A percentile compares a stretch with the other conserved stretches of the same genome.
phyloP scores from a whole-genome alignment of 176 grass and related monocot genomes.

The Calamus simplicifolius region DNA sequence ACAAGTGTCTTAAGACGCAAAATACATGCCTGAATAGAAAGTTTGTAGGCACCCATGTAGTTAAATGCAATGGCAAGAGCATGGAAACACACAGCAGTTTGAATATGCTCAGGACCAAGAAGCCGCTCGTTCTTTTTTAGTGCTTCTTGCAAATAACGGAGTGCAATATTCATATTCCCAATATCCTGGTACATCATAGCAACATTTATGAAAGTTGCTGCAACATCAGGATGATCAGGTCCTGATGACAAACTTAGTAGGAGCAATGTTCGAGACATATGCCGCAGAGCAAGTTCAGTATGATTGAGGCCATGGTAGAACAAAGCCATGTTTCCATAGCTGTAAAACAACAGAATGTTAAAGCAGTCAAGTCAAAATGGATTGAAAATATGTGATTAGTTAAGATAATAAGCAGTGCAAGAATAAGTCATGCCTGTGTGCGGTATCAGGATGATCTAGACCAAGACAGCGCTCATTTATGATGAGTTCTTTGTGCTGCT shows the following conservation, averaged over 20 bases:
- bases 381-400: too few relatives aligned
- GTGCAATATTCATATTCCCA: conserved; percentile 74
- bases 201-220: conserved; percentile 87
- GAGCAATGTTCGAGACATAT: conserved; percentile 80
- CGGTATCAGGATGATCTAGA: conserved; percentile 97
- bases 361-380: not conserved
- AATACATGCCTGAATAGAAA: conserved; percentile 75
- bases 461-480: conserved; percentile 97
- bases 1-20: conserved; percentile 2
- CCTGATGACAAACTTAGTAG: conserved; percentile 82
- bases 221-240: conserved; percentile 84
- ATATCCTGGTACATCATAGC: conserved; percentile 99
- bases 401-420: too few relatives aligned
- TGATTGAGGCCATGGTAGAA: conserved; percentile 97
- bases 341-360: conserved; percentile 23
- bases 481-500: conserved; percentile 94
- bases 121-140: conserved; percentile 81
- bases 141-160: conserved; percentile 91
- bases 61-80: conserved; percentile 92
- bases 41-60: conserved; percentile 85
- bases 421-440: conserved; percentile 54
- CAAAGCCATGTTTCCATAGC: conserved; percentile 98
- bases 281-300: conserved; percentile 72
- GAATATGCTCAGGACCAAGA: conserved; percentile 85
- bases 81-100: conserved; percentile 97